Base-by-base conservation (phyloP, 805 yeast genomes). In the Metschnikowia drakensbergensis region DNA sequence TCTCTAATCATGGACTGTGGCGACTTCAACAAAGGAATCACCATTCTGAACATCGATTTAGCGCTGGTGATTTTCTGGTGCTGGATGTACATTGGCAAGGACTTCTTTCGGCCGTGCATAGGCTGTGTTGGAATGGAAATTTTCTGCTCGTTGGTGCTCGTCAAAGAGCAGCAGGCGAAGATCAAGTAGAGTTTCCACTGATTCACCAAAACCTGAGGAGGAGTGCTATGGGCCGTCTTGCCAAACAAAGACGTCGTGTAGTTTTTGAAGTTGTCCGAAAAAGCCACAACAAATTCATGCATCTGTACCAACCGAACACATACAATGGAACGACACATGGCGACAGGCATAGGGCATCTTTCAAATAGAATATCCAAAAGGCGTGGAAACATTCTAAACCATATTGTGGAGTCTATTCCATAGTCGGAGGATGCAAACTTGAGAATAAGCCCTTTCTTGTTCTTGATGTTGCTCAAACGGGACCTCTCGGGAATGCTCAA, bases 341-440 rank as follows among this genome's bases (percentile, higher is more conserved):
- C 99, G 65, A 92, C 89, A 0, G 96, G 92, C 61, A 92, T 84
- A 0, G 99, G 98, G 59, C 96, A 90, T 42, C 76, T 77, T 51
- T 82, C 87, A 52, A 88, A 89, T 50, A 94, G 81, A 1, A 81
- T 73, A 31, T 78, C 82, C 37, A 94, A 67, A 2, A 94, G 69
- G 33, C 77, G 79, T 1, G 97, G 97, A 58, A 87, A 90, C 1
- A 85, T 78, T 52, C 96, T 79, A 58, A 92, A 85, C 99, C 99
- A 94, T n/a, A 94, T 70, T 0, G 98, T 96, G 1, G 96, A 83
- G 67, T 94, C 99, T 7, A 94, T 91, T 1, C 98, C 97, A 60
- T 91, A 87, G 50, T 86, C 96, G 1, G 96, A 86, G 55, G 88
- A 96, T 0, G 96, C 96, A 5, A 94, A 69, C 43, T 82, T 77